Conservation (phyloP, 345 rosid genomes). For the Ceriops zippeliana region DNA sequence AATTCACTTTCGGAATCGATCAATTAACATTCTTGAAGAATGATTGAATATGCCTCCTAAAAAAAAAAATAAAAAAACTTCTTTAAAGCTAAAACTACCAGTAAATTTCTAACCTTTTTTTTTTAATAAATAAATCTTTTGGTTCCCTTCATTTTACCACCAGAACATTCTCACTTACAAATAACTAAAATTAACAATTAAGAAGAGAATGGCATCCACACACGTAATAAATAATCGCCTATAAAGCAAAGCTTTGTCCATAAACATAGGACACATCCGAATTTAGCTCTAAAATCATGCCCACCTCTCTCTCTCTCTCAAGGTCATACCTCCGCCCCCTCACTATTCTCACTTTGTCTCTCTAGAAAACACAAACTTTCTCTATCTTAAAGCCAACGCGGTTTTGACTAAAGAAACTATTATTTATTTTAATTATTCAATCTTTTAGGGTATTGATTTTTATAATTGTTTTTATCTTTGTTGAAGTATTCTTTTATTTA, state of each 20-base stretch:
- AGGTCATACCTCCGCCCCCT: slow-evolving; percentile 3
- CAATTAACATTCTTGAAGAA: no score
- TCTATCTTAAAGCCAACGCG: slow-evolving; percentile 36
- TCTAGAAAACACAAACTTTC: slow-evolving; percentile 9
- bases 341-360: slow-evolving; percentile 11
- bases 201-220: not conserved
- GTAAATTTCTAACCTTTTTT: not conserved
- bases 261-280: slow-evolving; percentile 20
- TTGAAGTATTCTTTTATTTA: slow-evolving; percentile 1
- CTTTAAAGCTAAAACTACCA: not conserved
- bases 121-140: no score
- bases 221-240: not conserved
- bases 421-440: not conserved
- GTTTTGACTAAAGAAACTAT: slow-evolving; percentile 33
- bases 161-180: not conserved
- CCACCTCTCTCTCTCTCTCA: not conserved
- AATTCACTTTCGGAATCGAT: no score
- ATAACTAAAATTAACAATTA: slow-evolving; percentile 9
- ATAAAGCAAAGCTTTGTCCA: slow-evolving; percentile 10
- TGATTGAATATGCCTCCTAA: no score
- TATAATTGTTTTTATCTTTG: not conserved
- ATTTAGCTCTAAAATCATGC: slow-evolving; percentile 8
- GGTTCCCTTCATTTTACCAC: not conserved
- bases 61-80: no score
- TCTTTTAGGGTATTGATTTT: not conserved